Conservation (phyloP, 2,329 filamentous ascomycete species). For the Plenodomus tracheiphilus region DNA sequence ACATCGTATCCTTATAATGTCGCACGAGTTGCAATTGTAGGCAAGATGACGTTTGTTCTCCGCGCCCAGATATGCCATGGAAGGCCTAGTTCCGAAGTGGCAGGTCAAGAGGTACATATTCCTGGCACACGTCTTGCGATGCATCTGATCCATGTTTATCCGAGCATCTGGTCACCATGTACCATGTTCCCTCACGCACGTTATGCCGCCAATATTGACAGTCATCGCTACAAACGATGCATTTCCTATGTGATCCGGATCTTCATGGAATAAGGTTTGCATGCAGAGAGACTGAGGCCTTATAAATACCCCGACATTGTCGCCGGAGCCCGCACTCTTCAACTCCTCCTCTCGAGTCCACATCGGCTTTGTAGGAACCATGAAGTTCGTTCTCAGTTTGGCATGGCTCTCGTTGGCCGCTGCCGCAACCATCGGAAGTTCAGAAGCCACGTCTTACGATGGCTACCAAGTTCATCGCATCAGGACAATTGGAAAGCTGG, state of each 20-base stretch:
- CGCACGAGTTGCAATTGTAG: neutral
- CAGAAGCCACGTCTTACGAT: conserved; percentile 38
- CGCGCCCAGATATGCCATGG: conserved; percentile 26
- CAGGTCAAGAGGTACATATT: conserved; percentile 22
- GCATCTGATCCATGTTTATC: conserved; percentile 11
- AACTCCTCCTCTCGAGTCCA: neutral
- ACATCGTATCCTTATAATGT: too few species aligned
- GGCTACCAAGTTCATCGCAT: conserved; percentile 49
- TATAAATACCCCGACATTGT: neutral
- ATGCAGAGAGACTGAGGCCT: neutral
- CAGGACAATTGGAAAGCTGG: conserved; percentile 38
- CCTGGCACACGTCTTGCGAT: conserved; percentile 10
- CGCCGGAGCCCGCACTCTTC: neutral
- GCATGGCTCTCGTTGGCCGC: conserved; percentile 19
- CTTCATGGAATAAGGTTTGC: neutral
- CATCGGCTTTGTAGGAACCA: conserved; percentile 1
- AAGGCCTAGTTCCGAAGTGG: conserved; percentile 19
- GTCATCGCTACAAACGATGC: conserved; percentile 3
- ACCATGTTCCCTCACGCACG: conserved; percentile 9
- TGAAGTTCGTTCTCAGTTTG: conserved; percentile 19
- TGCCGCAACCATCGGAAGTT: conserved; percentile 26
- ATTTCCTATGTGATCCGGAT: conserved; percentile 1
- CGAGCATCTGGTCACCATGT: conserved; percentile 1
- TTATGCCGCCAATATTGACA: conserved; percentile 5
- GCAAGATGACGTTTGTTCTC: conserved; percentile 17